phyloP scores from a whole-genome alignment of 176 grass and related monocot genomes.

The Eragrostis curvula region DNA sequence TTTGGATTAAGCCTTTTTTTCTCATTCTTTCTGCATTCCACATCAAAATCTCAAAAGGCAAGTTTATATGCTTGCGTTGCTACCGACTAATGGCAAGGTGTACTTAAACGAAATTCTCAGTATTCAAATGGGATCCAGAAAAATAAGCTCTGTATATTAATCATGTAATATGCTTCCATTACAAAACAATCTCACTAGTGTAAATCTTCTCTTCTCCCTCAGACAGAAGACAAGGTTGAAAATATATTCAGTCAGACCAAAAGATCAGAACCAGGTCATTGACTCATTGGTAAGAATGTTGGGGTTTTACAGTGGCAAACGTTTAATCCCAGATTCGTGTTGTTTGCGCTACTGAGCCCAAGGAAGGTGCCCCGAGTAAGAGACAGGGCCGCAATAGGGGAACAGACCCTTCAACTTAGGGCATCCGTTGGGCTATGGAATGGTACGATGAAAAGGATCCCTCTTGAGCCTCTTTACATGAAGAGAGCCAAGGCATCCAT shows the following conservation, averaged over 20 bases:
- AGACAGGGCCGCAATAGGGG: conserved; percentile 74
- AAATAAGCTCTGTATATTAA: too few species aligned
- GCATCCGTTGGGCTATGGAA: conserved; percentile 81
- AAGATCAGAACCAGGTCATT: not conserved
- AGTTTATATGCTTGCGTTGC: not conserved
- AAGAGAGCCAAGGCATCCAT: conserved; percentile 85
- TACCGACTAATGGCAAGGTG: not conserved
- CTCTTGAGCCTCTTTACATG: conserved; percentile 79
- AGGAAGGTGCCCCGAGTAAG: conserved; percentile 77
- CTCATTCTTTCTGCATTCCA: too few species aligned
- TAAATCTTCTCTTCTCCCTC: conserved; percentile 12
- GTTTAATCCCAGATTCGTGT: not conserved
- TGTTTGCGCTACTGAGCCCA: conserved; percentile 50
- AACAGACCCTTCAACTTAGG: conserved; percentile 82
- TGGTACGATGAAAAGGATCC: conserved; percentile 85
- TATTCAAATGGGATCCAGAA: too few species aligned
- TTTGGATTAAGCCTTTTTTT: too few species aligned
- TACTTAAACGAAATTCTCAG: not conserved
- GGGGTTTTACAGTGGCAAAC: conserved; percentile 2
- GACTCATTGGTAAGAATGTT: conserved; percentile 27
- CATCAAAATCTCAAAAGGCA: not conserved
- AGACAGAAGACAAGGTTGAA: conserved; percentile 12
- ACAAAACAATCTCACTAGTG: conserved; percentile 11
- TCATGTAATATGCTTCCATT: not conserved
- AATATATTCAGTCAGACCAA: conserved; percentile 24